These are phyloP conservation scores for Atkinsonella hypoxylon DNA, from an alignment of 2,329 filamentous ascomycete species.

Conservation along the genomic window DNA sequence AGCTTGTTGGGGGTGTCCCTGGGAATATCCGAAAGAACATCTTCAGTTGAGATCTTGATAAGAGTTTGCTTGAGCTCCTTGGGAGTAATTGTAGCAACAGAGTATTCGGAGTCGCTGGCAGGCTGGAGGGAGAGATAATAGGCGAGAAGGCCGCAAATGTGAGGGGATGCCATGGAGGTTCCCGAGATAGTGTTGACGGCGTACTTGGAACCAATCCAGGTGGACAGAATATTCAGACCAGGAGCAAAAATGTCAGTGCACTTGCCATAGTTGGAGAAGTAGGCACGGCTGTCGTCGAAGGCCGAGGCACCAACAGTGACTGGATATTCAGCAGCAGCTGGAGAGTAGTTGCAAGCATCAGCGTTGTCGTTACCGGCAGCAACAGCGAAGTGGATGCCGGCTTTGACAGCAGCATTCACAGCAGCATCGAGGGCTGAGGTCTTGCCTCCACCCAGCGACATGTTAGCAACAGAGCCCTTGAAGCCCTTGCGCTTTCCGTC, in stretches of 20 bases:
- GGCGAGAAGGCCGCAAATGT: constrained; percentile 90
- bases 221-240: constrained; percentile 91
- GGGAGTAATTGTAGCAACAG: constrained; percentile 79
- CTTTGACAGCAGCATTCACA: constrained; percentile 85
- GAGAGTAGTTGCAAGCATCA: constrained; percentile 98
- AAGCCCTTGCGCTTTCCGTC: constrained; percentile 86
- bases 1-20: constrained; percentile 84
- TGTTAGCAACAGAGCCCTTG: constrained; percentile 98
- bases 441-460: constrained; percentile 97
- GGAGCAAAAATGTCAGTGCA: constrained; percentile 99
- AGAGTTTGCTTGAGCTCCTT: constrained; percentile 88
- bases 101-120: constrained; percentile 76
- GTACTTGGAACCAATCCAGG: constrained; percentile 94
- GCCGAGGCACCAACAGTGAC: constrained; percentile 94
- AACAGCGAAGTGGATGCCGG: constrained; percentile 93
- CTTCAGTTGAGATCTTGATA: constrained; percentile 70
- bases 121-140: constrained; percentile 98
- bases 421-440: constrained; percentile 81
- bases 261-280: constrained; percentile 99
- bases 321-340: constrained; percentile 80
- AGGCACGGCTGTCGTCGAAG: constrained; percentile 87
- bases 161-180: constrained; percentile 97
- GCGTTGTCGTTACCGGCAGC: constrained; percentile 98
- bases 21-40: constrained; percentile 70
- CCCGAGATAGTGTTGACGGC: constrained; percentile 98